These are phyloP conservation scores for Alternaria arborescens DNA, from an alignment of 2,329 filamentous ascomycete genomes.

Conservation along the genomic window DNA sequence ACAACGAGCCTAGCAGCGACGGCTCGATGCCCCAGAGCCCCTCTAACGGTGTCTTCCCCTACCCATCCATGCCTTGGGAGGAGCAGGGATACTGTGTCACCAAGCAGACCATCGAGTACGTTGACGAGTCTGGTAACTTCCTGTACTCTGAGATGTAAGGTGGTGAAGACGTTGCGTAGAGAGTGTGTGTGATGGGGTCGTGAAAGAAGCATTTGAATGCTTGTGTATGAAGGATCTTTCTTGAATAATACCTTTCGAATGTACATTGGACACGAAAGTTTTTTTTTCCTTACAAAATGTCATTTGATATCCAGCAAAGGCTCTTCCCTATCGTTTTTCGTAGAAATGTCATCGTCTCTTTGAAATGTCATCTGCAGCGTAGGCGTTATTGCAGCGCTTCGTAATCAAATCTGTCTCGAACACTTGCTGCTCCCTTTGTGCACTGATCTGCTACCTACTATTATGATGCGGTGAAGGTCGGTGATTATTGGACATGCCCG, in stretches of 20 bases:
- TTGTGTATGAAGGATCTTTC: conserved; percentile 9
- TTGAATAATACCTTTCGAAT: conserved; percentile 21
- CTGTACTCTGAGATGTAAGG: conserved; percentile 37
- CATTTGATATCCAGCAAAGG: conserved; percentile 17
- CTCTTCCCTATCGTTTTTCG: neutral
- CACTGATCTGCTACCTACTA: neutral
- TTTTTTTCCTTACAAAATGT: conserved; percentile 18
- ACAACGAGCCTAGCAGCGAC: conserved; percentile 17
- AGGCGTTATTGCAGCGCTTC: neutral
- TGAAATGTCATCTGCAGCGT: neutral
- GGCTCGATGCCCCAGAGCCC: conserved; percentile 12
- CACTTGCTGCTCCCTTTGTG: neutral
- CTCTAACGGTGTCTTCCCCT: conserved; percentile 23
- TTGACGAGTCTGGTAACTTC: conserved; percentile 44
- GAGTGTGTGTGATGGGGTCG: neutral
- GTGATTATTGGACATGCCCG: neutral
- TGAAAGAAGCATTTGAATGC: conserved; percentile 2
- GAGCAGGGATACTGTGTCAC: conserved; percentile 44
- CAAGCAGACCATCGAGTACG: conserved; percentile 46
- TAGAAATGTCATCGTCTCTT: conserved; percentile 6
- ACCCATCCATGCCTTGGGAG: conserved; percentile 31
- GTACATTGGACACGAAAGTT: conserved; percentile 14
- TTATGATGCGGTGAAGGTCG: neutral
- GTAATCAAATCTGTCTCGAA: neutral
- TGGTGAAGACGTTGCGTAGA: neutral